Percentiles rank a stretch among this genome's conserved stretches.
Evolutionary conservation across 148 eudicot genomes (phyloP).

Genomic region (Polygonum aviculare): DNA sequence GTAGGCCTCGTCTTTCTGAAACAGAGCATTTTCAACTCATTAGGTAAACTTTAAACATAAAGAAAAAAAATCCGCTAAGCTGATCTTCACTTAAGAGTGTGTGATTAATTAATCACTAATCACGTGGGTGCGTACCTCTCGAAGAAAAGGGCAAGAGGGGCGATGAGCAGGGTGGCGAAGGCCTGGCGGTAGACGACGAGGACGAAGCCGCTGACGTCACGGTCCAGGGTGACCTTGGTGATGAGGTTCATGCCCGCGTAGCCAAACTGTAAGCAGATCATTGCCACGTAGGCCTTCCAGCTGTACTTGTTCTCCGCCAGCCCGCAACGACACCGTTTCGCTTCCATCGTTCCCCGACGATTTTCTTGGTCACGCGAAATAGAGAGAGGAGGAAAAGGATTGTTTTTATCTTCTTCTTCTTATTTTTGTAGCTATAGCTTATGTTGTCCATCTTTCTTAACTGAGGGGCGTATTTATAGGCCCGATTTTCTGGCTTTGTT

Average conservation of each 20-base stretch:
- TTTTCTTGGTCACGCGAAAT: no score
- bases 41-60: neutral
- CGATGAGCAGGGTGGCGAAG: slow-evolving; percentile 39
- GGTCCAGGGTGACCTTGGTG: slow-evolving; percentile 40
- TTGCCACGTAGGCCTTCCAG: slow-evolving; percentile 37
- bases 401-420: neutral
- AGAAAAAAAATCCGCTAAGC: no score
- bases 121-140: slow-evolving; percentile 24
- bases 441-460: neutral
- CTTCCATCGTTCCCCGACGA: neutral
- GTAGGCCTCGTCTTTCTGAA: slow-evolving; percentile 17
- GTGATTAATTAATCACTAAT: neutral
- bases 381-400: neutral
- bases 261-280: slow-evolving; percentile 31
- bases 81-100: neutral
- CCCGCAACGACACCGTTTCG: slow-evolving; percentile 2
- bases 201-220: slow-evolving; percentile 44
- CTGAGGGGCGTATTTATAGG: neutral
- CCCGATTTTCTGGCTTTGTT: neutral
- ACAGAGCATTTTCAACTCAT: slow-evolving; percentile 5
- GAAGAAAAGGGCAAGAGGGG: slow-evolving; percentile 40
- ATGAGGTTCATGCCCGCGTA: slow-evolving; percentile 43
- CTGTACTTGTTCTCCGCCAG: neutral
- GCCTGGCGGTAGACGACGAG: slow-evolving; percentile 45
- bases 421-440: neutral